Conservation (phyloP, 148 eudicot genomes). For the Diospyros kaki region DNA sequence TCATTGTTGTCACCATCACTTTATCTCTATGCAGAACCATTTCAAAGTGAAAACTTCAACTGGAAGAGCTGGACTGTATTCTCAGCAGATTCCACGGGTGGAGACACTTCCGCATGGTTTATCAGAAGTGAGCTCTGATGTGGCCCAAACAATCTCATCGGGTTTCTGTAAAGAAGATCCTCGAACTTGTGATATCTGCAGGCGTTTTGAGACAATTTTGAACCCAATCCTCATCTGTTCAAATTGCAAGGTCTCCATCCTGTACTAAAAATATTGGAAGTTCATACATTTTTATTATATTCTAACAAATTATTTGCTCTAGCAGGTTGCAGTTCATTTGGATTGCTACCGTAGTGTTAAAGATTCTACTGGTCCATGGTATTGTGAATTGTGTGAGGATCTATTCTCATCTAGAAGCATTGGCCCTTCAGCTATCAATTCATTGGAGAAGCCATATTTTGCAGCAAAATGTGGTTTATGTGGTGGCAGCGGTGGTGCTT, state of each 20-base stretch:
- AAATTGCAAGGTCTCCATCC: constrained; percentile 69
- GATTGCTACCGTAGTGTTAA: constrained; percentile 82
- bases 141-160: constrained; percentile 27
- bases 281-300: not conserved
- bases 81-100: constrained; percentile 43
- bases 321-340: constrained; percentile 88
- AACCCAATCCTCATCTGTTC: constrained; percentile 79
- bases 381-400: constrained; percentile 87
- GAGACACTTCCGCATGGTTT: constrained; percentile 46
- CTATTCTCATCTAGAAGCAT: constrained; percentile 40
- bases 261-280: constrained; percentile 2
- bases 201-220: constrained; percentile 71
- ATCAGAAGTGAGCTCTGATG: constrained; percentile 50
- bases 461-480: constrained; percentile 77
- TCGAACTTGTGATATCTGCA: constrained; percentile 75
- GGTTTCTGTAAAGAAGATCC: constrained; percentile 48
- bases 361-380: constrained; percentile 89
- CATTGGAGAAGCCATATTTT: constrained; percentile 45
- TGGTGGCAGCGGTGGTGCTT: constrained; percentile 80
- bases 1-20: not conserved
- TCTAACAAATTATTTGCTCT: constrained; percentile 10
- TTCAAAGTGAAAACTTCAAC: constrained; percentile 42
- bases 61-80: constrained; percentile 40
- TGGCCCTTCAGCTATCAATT: constrained; percentile 30
- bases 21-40: constrained; percentile 31